A percentile compares a stretch with the other conserved stretches of the same genome.
phyloP scores from a whole-genome alignment of 2,329 filamentous ascomycete genomes.

The Penicillium sp. region DNA sequence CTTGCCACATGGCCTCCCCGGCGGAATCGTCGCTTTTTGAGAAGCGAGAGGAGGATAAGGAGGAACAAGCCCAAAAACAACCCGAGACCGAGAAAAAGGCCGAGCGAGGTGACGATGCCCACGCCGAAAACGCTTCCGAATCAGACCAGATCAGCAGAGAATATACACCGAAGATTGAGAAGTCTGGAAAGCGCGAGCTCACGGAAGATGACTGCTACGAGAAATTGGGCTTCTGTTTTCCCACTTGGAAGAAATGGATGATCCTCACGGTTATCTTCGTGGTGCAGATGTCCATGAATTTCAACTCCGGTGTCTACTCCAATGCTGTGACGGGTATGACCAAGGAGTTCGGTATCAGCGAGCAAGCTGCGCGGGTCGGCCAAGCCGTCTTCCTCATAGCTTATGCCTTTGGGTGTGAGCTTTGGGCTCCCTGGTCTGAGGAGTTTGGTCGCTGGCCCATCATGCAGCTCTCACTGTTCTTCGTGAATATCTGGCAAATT shows the following conservation, averaged over 20 bases:
- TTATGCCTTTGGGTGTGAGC: conserved; percentile 82
- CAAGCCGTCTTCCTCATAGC: conserved; percentile 74
- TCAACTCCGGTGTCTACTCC: conserved; percentile 72
- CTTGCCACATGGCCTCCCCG: conserved; percentile 7
- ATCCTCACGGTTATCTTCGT: conserved; percentile 70
- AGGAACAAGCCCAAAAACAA: not conserved
- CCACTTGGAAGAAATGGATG: conserved; percentile 66
- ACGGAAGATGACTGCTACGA: conserved; percentile 60
- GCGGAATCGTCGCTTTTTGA: conserved; percentile 7
- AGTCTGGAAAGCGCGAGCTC: conserved; percentile 29
- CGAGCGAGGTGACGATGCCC: conserved; percentile 10
- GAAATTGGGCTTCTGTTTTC: conserved; percentile 62
- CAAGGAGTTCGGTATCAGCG: conserved; percentile 59
- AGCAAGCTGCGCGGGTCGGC: conserved; percentile 67
- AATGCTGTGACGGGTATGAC: conserved; percentile 30
- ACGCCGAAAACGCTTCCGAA: conserved; percentile 20
- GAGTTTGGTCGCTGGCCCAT: conserved; percentile 78
- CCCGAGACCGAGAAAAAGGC: not conserved
- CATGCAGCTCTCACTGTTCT: conserved; percentile 67
- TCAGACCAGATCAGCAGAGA: conserved; percentile 11
- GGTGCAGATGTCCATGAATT: conserved; percentile 76
- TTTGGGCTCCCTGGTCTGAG: conserved; percentile 85
- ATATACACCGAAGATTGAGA: conserved; percentile 9
- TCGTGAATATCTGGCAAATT: conserved; percentile 77
- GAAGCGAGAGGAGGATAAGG: conserved; percentile 8